Evolutionary conservation across 805 yeast species (phyloP), one percentile per base, ranked within the genome.

Genomic region (Cyberlindnera bimundalis): DNA sequence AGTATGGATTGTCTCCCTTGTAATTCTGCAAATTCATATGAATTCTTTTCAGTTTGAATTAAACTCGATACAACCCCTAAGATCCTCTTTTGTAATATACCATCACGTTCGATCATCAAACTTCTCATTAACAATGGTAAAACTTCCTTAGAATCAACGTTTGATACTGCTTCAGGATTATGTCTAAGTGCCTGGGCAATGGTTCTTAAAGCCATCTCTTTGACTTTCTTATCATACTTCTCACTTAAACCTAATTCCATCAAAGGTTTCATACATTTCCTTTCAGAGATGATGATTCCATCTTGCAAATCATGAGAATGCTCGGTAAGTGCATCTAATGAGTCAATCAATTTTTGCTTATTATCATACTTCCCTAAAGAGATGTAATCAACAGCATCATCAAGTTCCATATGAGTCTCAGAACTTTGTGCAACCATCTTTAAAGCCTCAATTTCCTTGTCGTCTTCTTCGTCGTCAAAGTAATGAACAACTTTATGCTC

Each of bases 111-210:
- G 40, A 11, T 13, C 13, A 31, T 16, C 13, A 52, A 29, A 17
- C 42, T 31, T 6, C 12, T 9, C 7, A 54, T 38, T 4, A 51
- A 42, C 9, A 31, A 39, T 1, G 42, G 39, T 5, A 46, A 18
- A 0, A 52, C 39, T 4, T 49, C 33, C 6, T 39, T 31, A 7
- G 29, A 43, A 29, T 52, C 55, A 12, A 73, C 62, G 39, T 67
- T 67, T 2, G 60, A 59, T 2, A 71, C 47, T 0, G 89, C 88
- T 2, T 73, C 74, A 2, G 78, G 79, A 56, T 89, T 89, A 58
- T 88, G 88, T 52, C 96, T 71, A 33, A 88, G 60, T 5, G 90
- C 62, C 5, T 86, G 71, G 0, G 84, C 81, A 43, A 89, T 65
- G 21, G 83, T 67, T 45, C 88, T 67, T 12, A 78, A 73, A 1